A percentile compares a stretch with the other conserved stretches of the same genome.
phyloP scores from a whole-genome alignment of 2,329 filamentous ascomycete species.

The Alternaria atra region DNA sequence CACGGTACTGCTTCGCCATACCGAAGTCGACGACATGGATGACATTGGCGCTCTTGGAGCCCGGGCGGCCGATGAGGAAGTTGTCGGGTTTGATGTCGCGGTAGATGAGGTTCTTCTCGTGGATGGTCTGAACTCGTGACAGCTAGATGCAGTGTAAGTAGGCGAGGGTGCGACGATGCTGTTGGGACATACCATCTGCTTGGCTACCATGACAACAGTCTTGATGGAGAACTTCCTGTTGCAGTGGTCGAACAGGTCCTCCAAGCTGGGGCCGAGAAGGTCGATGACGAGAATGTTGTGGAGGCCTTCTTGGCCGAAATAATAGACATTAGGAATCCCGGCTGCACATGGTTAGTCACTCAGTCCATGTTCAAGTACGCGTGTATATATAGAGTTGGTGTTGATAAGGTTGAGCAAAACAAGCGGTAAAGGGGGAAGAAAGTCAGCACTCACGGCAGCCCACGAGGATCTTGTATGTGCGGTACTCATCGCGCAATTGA shows the following conservation, averaged over 20 bases:
- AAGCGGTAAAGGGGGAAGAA: constrained; percentile 23
- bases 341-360: constrained; percentile 63
- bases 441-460: constrained; percentile 84
- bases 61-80: constrained; percentile 93
- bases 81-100: constrained; percentile 99
- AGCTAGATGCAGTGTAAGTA: constrained; percentile 63
- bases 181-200: constrained; percentile 84
- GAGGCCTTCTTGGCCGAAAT: constrained; percentile 97
- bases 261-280: constrained; percentile 89
- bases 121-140: constrained; percentile 90
- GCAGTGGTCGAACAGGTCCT: constrained; percentile 98
- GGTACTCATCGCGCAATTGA: constrained; percentile 96
- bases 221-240: constrained; percentile 94
- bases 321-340: constrained; percentile 99
- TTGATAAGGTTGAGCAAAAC: background rate
- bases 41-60: constrained; percentile 93
- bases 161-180: background rate
- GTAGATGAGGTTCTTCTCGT: constrained; percentile 99
- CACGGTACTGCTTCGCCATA: constrained; percentile 99
- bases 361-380: background rate
- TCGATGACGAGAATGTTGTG: constrained; percentile 99
- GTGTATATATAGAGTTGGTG: background rate
- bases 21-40: constrained; percentile 99
- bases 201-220: constrained; percentile 98
- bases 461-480: constrained; percentile 99